Base-by-base conservation (phyloP, 2,329 filamentous ascomycete genomes). In the Cladorrhinum sp. region DNA sequence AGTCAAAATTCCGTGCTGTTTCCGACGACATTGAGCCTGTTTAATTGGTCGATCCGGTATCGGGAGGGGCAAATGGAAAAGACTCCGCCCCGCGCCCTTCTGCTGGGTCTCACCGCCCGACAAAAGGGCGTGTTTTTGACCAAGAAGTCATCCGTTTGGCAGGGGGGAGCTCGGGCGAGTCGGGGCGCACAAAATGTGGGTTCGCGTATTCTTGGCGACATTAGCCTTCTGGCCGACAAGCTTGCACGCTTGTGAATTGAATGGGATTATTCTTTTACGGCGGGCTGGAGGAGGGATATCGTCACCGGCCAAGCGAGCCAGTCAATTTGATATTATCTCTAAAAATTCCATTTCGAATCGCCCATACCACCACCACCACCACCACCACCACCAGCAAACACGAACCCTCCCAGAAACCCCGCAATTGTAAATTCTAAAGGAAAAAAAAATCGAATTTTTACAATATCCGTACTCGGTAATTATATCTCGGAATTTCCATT, bases 21-120 rank as follows among this genome's bases (percentile, higher is more conserved):
- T n/a, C n/a, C n/a, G n/a, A n/a, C n/a, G n/a, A n/a, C n/a, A n/a
- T n/a, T n/a, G n/a, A n/a, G 53, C 36, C 36, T 9, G 51, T 58
- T 46, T 56, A 36, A 65, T 63, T 65, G 63, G 62, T 60, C 62
- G 60, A 64, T 46, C 64, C 64, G 64, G 64, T 28, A 60, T 64
- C 64, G 64, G 64, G 60, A 59, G 58, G 42, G 60, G 33, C 26
- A 39, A 21, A 36, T 26, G 39, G 54, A 49, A 57, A 62, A 59
- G 42, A 52, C 56, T 57, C 24, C 20, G 30, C 16, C 42, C 49
- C 46, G 58, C 57, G 57, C 59, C 57, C 57, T 64, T 62, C 20
- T 60, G 55, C 60, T 62, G 50, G 52, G 57, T 46, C 57, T 62
- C 58, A 65, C 64, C 60, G 64, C 64, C 62, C 55, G 52, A 46